Base-by-base conservation (phyloP, 2,329 filamentous ascomycete genomes). In the Hypoxylon sp. region DNA sequence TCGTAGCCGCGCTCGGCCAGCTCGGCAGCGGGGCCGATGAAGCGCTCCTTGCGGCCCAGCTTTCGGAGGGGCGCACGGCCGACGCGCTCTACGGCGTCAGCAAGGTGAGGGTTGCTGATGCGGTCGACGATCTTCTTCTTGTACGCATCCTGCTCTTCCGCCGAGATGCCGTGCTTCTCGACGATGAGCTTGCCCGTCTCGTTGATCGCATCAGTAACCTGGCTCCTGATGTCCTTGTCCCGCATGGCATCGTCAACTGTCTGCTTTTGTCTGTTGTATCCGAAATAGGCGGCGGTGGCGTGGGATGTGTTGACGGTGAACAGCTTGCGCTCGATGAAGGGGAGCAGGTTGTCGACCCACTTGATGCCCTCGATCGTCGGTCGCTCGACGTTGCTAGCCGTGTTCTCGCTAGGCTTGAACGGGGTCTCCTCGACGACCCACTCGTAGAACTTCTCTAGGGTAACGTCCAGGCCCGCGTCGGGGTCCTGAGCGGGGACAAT, bases 251-350 rank as follows among this genome's bases (percentile, higher is more conserved):
- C 94, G 76, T 95, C 92, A 70, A 99, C 93, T 64, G 91, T 96
- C 75, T 87, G 85, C 85, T 96, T 94, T 75, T 91, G 89, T 70
- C 89, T 87, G 81, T 93, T 86, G 85, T 97, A 91, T 57, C 94
- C 94, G 79, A 95, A 94, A 86, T 98, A 98, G 63, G 95, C 94
- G 19, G 94, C 94, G 6, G 94, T 97, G 63, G 95, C 95, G 77
- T 99, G 95, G 58, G 93, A 91, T 20, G 95, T 99, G 87, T 99
- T 99, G 86, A 99, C 94, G 20, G 95, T 99, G 85, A 94, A 99
- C 69, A 99, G 89, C 87, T 99, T 99, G 79, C 95, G 94, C 88
- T 99, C 95, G 74, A 99, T 98, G 83, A 94, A 99, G 60, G 95
- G 95, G 76, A 89, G 86, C 28, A 99, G 88, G 81, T 98, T 86